Base-by-base conservation (phyloP, 768 basidiomycete species). In the Gyrodon lividus region DNA sequence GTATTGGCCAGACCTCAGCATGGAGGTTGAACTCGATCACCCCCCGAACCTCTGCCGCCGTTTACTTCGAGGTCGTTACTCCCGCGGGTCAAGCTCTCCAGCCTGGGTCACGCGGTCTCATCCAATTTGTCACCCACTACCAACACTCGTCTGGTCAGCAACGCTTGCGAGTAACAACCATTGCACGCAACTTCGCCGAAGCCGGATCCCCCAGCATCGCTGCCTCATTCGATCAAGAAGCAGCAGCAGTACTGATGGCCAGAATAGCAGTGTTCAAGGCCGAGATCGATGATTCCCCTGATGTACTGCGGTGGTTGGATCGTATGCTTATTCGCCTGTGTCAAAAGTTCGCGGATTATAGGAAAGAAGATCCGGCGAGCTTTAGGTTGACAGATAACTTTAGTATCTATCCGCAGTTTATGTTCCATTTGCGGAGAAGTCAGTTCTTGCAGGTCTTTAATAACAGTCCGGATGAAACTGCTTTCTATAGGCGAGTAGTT, bases 401-500 rank as follows among this genome's bases (percentile, higher is more conserved):
- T 73, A 91, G 90, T 67, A 98, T 99, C 62, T 99, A 99, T 70
- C 97, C 97, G 14, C 97, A 98, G 67, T 99, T 99, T 77, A 99
- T 98, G 97, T 99, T 98, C 86, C 97, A 99, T 72, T 72, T 99
- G 55, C 80, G 96, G 52, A 77, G 97, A 68, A 93, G 91, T 79
- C 96, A 98, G 73, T 98, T 99, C 77, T 76, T 99, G 68, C 97
- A 99, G 72, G 95, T 98, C 48, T 98, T 98, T 74, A 98, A 98
- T 72, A 99, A 98, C 77, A 95, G 92, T 78, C 97, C 97, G 7
- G 97, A 99, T 68, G 97, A 99, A 75, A 98, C 95, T 17, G 97
- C 95, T 13, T 98, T 96, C 78, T 98, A 98, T 71, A 80, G 95
- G 93, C 87, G 46, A 59, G 83, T 59, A 9, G 4, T 7, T n/a